A percentile compares a stretch with the other conserved stretches of the same genome.
phyloP scores from a whole-genome alignment of 192 early-diverging fungal genomes.

The Backusella westeae region DNA sequence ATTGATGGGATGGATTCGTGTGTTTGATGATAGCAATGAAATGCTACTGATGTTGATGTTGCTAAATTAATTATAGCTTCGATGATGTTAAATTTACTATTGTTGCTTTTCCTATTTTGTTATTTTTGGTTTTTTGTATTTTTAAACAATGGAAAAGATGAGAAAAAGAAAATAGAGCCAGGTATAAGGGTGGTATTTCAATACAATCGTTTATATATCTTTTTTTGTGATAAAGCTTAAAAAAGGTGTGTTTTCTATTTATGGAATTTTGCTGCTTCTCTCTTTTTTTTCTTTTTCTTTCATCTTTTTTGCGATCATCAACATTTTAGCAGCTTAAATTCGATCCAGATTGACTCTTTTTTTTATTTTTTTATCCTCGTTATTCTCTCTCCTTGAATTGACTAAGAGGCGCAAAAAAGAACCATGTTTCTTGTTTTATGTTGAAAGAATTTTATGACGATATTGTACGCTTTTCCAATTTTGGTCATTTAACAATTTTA shows the following conservation, averaged over 20 bases:
- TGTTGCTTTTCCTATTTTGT: neutral
- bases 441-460: neutral
- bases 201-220: neutral
- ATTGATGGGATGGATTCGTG: neutral
- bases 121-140: neutral
- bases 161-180: neutral
- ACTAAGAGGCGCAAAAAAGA: neutral
- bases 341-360: neutral
- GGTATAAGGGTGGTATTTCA: neutral
- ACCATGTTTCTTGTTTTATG: neutral
- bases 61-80: neutral
- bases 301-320: neutral
- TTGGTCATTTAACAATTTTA: neutral
- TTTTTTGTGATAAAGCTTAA: neutral
- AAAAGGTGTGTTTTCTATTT: neutral
- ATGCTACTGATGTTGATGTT: neutral
- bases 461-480: neutral
- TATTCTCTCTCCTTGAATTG: neutral
- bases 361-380: neutral
- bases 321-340: neutral
- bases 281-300: neutral
- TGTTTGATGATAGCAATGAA: neutral
- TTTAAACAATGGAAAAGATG: neutral
- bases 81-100: neutral
- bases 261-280: neutral